Percentiles rank a stretch among this genome's conserved stretches.
Evolutionary conservation across 306 rosid genomes (phyloP).

Genomic region (Rosa rugosa): DNA sequence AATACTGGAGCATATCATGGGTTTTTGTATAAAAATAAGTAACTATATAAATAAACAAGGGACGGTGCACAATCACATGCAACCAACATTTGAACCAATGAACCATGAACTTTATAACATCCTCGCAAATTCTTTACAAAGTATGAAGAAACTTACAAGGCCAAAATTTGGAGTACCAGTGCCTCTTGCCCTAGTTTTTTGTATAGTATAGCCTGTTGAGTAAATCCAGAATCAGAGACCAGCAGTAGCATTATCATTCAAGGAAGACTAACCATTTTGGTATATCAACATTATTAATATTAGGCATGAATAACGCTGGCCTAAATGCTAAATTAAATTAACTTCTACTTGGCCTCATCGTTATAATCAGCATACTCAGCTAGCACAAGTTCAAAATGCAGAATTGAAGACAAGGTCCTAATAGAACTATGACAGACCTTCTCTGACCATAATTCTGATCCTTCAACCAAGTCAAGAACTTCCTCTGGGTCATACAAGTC

Average conservation of each 20-base stretch:
- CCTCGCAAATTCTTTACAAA: background rate
- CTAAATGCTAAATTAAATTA: background rate
- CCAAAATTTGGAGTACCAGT: conserved; percentile 91
- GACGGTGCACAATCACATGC: background rate
- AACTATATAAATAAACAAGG: background rate
- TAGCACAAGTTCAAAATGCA: conserved; percentile 13
- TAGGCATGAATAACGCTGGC: conserved; percentile 3
- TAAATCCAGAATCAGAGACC: conserved; percentile 27
- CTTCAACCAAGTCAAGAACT: conserved; percentile 87
- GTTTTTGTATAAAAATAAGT: background rate
- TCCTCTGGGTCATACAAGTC: conserved; percentile 96
- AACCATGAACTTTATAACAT: background rate
- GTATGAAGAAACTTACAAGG: conserved; percentile 67
- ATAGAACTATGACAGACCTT: conserved; percentile 51
- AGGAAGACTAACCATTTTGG: conserved; percentile 8
- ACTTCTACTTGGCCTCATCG: background rate
- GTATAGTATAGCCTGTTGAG: conserved; percentile 85
- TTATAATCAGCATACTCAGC: conserved; percentile 20
- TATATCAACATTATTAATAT: background rate
- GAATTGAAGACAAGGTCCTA: conserved; percentile 21
- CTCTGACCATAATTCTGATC: conserved; percentile 93
- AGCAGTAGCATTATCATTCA: conserved; percentile 10
- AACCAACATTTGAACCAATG: background rate
- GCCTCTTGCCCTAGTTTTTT: conserved; percentile 95
- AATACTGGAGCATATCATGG: background rate